Evolutionary conservation across 192 early-diverging fungal genomes (phyloP).

Genomic region (Dispira parvispora): DNA sequence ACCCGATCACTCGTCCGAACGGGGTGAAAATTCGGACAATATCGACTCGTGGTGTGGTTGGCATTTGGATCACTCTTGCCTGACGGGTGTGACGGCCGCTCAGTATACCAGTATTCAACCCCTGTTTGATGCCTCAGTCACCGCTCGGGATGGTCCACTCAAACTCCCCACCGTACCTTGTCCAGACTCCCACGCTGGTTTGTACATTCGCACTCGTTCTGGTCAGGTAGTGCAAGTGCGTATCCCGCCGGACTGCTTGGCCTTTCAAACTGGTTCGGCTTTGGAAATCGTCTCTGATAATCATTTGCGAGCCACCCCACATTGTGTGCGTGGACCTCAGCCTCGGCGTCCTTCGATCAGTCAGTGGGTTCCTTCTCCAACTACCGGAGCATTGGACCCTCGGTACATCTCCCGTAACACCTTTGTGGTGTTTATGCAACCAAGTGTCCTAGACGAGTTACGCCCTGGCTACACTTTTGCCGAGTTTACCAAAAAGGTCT

Average conservation of each 20-base stretch:
- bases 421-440: conserved; percentile 59
- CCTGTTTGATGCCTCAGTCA: conserved; percentile 12
- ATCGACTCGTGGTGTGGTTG: conserved; percentile 53
- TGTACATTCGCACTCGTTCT: conserved; percentile 38
- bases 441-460: conserved; percentile 28
- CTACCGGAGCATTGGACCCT: conserved; percentile 12
- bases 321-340: conserved; percentile 34
- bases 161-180: conserved; percentile 14
- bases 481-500: conserved; percentile 24
- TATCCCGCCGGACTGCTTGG: conserved; percentile 40
- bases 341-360: conserved; percentile 10
- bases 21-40: conserved; percentile 15
- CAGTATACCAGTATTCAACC: conserved; percentile 28
- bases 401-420: conserved; percentile 37
- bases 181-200: conserved; percentile 28
- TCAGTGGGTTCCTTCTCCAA: too few relatives aligned
- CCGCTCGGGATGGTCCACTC: background rate
- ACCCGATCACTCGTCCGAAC: background rate
- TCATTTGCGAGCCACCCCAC: conserved; percentile 43
- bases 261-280: conserved; percentile 55
- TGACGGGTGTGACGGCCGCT: conserved; percentile 47
- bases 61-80: conserved; percentile 44
- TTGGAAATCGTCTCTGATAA: conserved; percentile 30
- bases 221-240: conserved; percentile 26
- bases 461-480: conserved; percentile 24